A percentile compares a stretch with the other conserved stretches of the same genome.
Evolutionary conservation across 169 alveolate genomes (phyloP).

Genomic region (Plasmodium malariae): DNA sequence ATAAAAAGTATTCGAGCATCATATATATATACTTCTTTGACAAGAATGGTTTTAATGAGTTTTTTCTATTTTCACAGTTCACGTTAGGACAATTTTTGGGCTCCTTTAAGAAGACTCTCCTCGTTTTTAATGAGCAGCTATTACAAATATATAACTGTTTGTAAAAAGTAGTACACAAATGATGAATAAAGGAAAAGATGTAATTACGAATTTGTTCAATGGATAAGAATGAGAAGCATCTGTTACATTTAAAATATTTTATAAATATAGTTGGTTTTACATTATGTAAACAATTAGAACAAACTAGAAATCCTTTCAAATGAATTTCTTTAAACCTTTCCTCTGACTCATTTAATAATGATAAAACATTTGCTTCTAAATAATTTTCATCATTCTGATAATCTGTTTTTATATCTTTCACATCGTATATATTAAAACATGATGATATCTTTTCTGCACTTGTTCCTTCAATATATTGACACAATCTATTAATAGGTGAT

Average conservation of each 20-base stretch:
- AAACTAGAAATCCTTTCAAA: constrained; percentile 58
- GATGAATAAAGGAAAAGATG: constrained; percentile 45
- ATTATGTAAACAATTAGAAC: constrained; percentile 43
- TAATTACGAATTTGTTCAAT: constrained; percentile 64
- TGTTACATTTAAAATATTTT: constrained; percentile 71
- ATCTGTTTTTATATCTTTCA: constrained; percentile 67
- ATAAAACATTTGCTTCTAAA: constrained; percentile 61
- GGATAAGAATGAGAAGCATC: constrained; percentile 16
- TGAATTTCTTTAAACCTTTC: constrained; percentile 67
- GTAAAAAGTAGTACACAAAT: constrained; percentile 49
- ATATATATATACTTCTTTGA: constrained; percentile 51
- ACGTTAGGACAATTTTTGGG: constrained; percentile 77
- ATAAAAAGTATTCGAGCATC: constrained; percentile 45
- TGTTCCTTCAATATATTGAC: constrained; percentile 93
- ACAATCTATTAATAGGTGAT: constrained; percentile 93
- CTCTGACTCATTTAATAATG: constrained; percentile 58
- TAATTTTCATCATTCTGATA: constrained; percentile 37
- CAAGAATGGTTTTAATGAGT: constrained; percentile 34
- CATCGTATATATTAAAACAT: constrained; percentile 66
- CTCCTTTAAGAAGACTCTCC: constrained; percentile 75
- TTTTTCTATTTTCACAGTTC: constrained; percentile 74
- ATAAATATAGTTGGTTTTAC: constrained; percentile 65
- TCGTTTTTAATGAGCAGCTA: constrained; percentile 64
- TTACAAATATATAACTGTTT: constrained; percentile 62
- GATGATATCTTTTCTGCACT: constrained; percentile 84